phyloP scores from a whole-genome alignment of 2,329 filamentous ascomycete genomes.

The Paradendryphiella salina region DNA sequence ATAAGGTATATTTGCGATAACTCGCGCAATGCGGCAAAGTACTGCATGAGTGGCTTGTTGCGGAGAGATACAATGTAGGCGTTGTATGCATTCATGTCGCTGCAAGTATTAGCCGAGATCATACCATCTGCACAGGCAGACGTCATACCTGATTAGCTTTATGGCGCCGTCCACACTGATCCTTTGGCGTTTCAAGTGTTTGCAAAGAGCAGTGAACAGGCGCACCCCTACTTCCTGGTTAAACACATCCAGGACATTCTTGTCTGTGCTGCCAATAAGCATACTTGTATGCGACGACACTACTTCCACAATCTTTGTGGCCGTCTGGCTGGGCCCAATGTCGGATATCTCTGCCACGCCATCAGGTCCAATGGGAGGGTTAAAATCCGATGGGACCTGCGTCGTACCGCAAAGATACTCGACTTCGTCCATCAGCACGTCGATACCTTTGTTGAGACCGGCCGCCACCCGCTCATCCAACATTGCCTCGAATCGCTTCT shows the following conservation, averaged over 20 bases:
- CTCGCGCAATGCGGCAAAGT: constrained; percentile 89
- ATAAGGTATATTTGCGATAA: constrained; percentile 95
- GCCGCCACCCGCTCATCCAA: constrained; percentile 95
- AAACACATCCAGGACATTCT: constrained; percentile 97
- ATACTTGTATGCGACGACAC: constrained; percentile 89
- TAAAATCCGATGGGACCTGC: constrained; percentile 86
- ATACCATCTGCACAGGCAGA: not conserved
- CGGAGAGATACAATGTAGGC: constrained; percentile 78
- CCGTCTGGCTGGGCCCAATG: constrained; percentile 77
- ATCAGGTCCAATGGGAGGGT: constrained; percentile 60
- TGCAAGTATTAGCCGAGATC: constrained; percentile 39
- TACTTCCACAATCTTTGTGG: constrained; percentile 78
- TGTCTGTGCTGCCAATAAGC: constrained; percentile 93
- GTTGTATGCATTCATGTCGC: constrained; percentile 94
- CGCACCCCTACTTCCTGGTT: constrained; percentile 95
- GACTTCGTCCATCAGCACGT: constrained; percentile 97
- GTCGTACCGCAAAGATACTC: constrained; percentile 92
- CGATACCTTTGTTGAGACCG: constrained; percentile 94
- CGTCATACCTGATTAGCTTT: constrained; percentile 72
- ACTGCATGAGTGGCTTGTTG: constrained; percentile 82
- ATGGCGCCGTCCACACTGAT: constrained; percentile 87
- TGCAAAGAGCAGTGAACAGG: constrained; percentile 89
- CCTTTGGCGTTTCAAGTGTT: constrained; percentile 95
- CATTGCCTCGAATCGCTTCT: constrained; percentile 99
- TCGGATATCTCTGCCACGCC: constrained; percentile 51